Conservation (phyloP, 352 stramenopile species). For the Phytophthora idaei region DNA sequence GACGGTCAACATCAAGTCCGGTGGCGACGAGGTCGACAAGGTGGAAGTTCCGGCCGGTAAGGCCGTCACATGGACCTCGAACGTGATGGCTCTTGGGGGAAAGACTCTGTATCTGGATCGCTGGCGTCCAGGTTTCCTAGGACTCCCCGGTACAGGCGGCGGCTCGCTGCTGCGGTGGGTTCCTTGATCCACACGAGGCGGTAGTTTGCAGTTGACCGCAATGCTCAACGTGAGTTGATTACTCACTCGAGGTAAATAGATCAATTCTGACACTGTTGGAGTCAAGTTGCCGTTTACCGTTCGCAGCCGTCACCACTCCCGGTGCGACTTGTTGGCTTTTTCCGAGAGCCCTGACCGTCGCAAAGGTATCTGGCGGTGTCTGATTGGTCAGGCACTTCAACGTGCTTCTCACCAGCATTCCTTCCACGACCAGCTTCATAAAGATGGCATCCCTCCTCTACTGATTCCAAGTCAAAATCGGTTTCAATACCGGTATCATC, state of each 20-base stretch:
- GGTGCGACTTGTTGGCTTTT: too few relatives aligned
- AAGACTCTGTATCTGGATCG: too few relatives aligned
- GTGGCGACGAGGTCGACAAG: too few relatives aligned
- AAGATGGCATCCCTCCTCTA: conserved; percentile 9
- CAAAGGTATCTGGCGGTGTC: not conserved
- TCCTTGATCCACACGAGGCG: conserved; percentile 18
- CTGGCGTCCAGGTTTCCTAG: too few relatives aligned
- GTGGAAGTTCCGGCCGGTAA: too few relatives aligned
- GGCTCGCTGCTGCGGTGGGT: conserved; percentile 38
- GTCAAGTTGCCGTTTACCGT: too few relatives aligned
- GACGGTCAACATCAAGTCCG: too few relatives aligned
- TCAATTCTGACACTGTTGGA: too few relatives aligned
- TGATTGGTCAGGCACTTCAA: conserved; percentile 23
- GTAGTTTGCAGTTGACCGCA: conserved; percentile 20
- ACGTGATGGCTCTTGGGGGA: too few relatives aligned
- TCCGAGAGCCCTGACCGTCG: too few relatives aligned
- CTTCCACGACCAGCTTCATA: conserved; percentile 10
- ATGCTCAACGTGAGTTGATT: conserved; percentile 26
- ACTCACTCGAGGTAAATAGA: not conserved
- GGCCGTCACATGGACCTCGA: too few relatives aligned
- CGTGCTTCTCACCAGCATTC: conserved; percentile 16
- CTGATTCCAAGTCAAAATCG: conserved; percentile 1
- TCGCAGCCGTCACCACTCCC: not conserved
- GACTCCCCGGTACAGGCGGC: conserved; percentile 30
- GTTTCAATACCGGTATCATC: not conserved